phyloP scores from a whole-genome alignment of 2,329 filamentous ascomycete species.

The Aspergillus pseudoviridinutans region DNA sequence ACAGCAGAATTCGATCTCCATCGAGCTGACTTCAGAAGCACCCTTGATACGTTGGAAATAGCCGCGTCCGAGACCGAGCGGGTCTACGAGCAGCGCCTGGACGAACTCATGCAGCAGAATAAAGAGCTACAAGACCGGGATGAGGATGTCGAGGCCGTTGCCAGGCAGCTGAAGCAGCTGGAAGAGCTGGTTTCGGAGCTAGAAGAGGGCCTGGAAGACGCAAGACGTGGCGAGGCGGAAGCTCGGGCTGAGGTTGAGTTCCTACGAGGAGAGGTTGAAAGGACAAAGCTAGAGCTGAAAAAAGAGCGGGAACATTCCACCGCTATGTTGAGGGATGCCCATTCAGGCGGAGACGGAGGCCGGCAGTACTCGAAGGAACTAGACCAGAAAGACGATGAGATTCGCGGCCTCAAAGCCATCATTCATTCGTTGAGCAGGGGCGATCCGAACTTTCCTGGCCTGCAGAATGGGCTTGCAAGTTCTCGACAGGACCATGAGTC shows the following conservation, averaged over 20 bases:
- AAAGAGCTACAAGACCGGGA: constrained; percentile 76
- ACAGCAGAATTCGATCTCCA: constrained; percentile 94
- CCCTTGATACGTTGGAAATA: constrained; percentile 92
- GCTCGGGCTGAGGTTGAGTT: constrained; percentile 95
- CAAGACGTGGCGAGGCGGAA: constrained; percentile 88
- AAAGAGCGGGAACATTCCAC: constrained; percentile 82
- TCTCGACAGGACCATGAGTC: constrained; percentile 41
- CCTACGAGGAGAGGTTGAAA: constrained; percentile 86
- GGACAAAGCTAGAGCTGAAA: constrained; percentile 80
- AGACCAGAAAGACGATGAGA: constrained; percentile 95
- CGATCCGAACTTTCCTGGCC: constrained; percentile 27
- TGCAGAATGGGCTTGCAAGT: constrained; percentile 24
- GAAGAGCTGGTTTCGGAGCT: constrained; percentile 96
- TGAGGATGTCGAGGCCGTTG: constrained; percentile 87
- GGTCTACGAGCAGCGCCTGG: constrained; percentile 70
- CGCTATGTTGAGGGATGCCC: constrained; percentile 54
- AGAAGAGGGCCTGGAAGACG: constrained; percentile 94
- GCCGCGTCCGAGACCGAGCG: constrained; percentile 91
- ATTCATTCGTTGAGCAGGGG: constrained; percentile 88
- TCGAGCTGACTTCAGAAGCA: constrained; percentile 91
- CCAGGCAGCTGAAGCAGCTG: constrained; percentile 85
- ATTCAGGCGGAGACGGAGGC: constrained; percentile 42
- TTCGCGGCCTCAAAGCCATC: constrained; percentile 92
- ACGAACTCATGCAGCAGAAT: constrained; percentile 70
- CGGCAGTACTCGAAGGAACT: constrained; percentile 63